Evolutionary conservation across 129 eudicot species (phyloP).

Genomic region (Flaveria trinervia): DNA sequence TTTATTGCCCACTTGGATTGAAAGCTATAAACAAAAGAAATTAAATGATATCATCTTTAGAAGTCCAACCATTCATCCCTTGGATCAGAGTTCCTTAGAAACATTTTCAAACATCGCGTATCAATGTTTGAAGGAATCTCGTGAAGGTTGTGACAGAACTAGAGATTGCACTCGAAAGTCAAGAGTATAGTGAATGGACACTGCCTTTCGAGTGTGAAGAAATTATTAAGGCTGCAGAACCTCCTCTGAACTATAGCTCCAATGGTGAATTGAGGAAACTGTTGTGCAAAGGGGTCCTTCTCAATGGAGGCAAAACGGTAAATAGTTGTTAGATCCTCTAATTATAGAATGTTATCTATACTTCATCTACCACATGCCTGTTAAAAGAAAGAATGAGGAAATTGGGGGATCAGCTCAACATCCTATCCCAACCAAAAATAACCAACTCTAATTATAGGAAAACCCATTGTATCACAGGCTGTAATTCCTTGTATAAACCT

Average conservation of each 20-base stretch:
- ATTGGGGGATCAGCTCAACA: too few species aligned
- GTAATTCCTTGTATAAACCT: too few species aligned
- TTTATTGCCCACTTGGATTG: conserved; percentile 2
- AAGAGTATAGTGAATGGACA: not conserved
- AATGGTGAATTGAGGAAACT: not conserved
- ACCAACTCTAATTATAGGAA: too few species aligned
- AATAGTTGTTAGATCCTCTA: too few species aligned
- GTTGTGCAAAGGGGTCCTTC: conserved; percentile 10
- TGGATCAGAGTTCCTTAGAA: not conserved
- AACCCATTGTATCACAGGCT: too few species aligned
- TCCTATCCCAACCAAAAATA: too few species aligned
- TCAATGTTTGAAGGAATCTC: conserved; percentile 14
- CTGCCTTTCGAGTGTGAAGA: not conserved
- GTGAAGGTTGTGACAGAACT: conserved; percentile 19
- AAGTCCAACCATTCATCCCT: not conserved
- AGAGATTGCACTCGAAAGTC: conserved; percentile 3
- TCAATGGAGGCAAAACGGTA: too few species aligned
- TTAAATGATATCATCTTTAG: conserved; percentile 9
- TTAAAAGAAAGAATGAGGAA: too few species aligned
- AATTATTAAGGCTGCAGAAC: not conserved
- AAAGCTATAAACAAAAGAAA: not conserved
- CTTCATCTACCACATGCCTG: too few species aligned
- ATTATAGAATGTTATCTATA: too few species aligned
- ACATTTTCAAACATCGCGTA: conserved; percentile 15
- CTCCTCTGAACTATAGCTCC: not conserved